These are phyloP conservation scores for Alternaria dauci DNA, from an alignment of 2,329 filamentous ascomycete genomes.

Conservation along the genomic window DNA sequence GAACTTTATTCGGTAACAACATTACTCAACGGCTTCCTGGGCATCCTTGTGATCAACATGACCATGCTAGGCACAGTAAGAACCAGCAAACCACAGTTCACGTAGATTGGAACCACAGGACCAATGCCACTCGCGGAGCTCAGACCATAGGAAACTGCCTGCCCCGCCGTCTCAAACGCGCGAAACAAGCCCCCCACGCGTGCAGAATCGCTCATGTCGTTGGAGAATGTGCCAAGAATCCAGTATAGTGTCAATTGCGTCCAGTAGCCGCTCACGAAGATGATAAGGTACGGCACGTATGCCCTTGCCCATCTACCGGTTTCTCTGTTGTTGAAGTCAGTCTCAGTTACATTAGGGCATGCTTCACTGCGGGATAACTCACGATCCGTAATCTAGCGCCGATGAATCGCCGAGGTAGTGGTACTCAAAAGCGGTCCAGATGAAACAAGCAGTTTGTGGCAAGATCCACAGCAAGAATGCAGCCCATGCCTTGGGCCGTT, in stretches of 20 bases:
- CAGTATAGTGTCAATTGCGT: conserved; percentile 19
- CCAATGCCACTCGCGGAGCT: conserved; percentile 16
- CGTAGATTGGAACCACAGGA: conserved; percentile 14
- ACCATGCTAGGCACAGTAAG: conserved; percentile 14
- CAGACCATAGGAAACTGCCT: conserved; percentile 19
- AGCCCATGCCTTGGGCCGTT: conserved; percentile 14
- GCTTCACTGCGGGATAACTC: neutral
- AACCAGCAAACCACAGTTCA: conserved; percentile 14
- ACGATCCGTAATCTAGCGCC: conserved; percentile 13
- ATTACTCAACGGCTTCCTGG: conserved; percentile 4
- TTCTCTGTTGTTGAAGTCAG: conserved; percentile 7
- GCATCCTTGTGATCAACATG: conserved; percentile 16
- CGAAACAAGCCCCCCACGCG: conserved; percentile 16
- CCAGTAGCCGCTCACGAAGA: conserved; percentile 14
- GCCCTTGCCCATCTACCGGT: conserved; percentile 9
- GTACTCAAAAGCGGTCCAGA: conserved; percentile 19
- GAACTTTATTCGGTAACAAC: neutral
- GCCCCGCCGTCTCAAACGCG: conserved; percentile 19
- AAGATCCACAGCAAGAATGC: conserved; percentile 12
- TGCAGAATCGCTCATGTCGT: conserved; percentile 9
- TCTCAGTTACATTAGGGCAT: neutral
- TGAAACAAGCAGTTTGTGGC: conserved; percentile 14
- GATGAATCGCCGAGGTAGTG: conserved; percentile 7
- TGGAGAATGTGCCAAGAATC: conserved; percentile 18
- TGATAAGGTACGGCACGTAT: conserved; percentile 15